These are phyloP conservation scores for Trypanosoma scelopori DNA, from an alignment of 208 protist species.

Conservation along the genomic window DNA sequence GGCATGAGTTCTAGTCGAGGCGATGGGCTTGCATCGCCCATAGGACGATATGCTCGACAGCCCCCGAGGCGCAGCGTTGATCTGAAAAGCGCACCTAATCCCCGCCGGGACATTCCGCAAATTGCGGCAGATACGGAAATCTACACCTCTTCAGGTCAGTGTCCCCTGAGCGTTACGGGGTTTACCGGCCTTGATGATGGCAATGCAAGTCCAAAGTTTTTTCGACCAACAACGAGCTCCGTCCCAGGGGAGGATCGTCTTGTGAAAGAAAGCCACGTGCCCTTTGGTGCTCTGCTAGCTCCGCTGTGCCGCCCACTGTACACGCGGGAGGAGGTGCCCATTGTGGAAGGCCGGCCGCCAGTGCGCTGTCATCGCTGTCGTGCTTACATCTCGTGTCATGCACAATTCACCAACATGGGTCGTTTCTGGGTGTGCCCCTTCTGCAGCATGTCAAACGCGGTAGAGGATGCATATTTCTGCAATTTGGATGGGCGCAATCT, in stretches of 20 bases:
- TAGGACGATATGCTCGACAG: slow-evolving; percentile 30
- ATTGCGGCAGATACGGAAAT: slow-evolving; percentile 28
- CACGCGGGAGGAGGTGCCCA: slow-evolving; percentile 60
- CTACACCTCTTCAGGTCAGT: slow-evolving; percentile 44
- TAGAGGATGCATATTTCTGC: slow-evolving; percentile 75
- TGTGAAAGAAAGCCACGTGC: slow-evolving; percentile 70
- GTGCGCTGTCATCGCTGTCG: slow-evolving; percentile 94
- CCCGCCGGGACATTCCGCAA: slow-evolving; percentile 44
- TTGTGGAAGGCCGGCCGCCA: slow-evolving; percentile 66
- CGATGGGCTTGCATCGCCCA: not conserved
- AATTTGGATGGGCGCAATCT: slow-evolving; percentile 80
- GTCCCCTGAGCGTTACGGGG: slow-evolving; percentile 66
- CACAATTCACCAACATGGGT: slow-evolving; percentile 85
- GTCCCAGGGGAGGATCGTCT: slow-evolving; percentile 56
- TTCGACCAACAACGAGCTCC: slow-evolving; percentile 72
- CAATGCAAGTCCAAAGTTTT: slow-evolving; percentile 89
- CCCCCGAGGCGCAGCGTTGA: slow-evolving; percentile 50
- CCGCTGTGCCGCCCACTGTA: slow-evolving; percentile 80
- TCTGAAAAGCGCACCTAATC: slow-evolving; percentile 54
- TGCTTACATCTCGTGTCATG: slow-evolving; percentile 90
- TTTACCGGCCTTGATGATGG: slow-evolving; percentile 88
- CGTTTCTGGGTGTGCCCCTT: slow-evolving; percentile 88
- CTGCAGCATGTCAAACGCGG: slow-evolving; percentile 80
- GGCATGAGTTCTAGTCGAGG: not conserved
- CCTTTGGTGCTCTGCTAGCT: slow-evolving; percentile 82